Conservation (phyloP, 169 alveolate genomes). For the Amoebophrya sp. region DNA sequence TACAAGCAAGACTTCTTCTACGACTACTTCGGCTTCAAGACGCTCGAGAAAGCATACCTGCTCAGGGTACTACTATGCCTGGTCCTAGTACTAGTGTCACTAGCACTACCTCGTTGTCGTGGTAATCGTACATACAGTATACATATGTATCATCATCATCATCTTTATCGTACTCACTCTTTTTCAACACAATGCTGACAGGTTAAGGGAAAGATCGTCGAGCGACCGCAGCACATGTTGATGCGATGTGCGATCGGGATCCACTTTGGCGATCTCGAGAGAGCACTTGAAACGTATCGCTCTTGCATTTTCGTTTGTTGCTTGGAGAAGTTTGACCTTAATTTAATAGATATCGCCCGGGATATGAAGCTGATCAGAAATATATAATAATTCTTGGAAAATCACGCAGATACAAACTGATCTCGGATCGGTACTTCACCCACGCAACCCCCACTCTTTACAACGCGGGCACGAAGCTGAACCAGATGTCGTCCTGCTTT, state of each 20-base stretch:
- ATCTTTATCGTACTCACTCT: too few species aligned
- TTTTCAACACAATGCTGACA: background rate
- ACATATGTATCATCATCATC: background rate
- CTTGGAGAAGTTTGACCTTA: background rate
- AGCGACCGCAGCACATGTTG: constrained; percentile 94
- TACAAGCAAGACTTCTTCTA: constrained; percentile 59
- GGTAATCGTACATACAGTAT: too few species aligned
- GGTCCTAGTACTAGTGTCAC: too few species aligned
- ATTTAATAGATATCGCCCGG: background rate
- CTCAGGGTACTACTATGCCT: background rate
- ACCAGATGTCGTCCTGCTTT: constrained; percentile 60
- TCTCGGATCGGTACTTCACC: constrained; percentile 84
- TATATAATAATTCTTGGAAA: too few species aligned
- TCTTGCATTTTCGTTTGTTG: background rate
- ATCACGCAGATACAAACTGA: constrained; percentile 49
- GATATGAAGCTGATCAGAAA: background rate
- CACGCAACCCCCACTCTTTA: constrained; percentile 99
- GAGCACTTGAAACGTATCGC: constrained; percentile 3
- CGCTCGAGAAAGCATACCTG: constrained; percentile 67
- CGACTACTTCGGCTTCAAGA: constrained; percentile 94
- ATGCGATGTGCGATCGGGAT: constrained; percentile 96
- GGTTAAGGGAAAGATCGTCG: constrained; percentile 77
- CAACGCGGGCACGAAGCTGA: constrained; percentile 53
- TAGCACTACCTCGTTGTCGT: too few species aligned
- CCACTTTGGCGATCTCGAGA: constrained; percentile 81